Conservation (phyloP, 129 eudicot genomes). For the Centella asiatica region DNA sequence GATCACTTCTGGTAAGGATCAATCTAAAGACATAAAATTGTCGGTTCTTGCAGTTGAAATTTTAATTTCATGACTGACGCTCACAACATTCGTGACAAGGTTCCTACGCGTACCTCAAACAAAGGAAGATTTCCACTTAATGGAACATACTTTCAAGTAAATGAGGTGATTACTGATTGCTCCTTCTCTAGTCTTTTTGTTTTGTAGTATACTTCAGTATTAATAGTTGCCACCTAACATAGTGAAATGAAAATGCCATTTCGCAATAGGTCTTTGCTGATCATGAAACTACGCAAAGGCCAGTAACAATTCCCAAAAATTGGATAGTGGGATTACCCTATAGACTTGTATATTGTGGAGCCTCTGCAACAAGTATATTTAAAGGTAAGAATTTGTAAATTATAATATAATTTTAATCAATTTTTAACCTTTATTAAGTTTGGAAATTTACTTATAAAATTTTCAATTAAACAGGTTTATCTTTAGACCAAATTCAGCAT, state of each 20-base stretch:
- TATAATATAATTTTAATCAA: background rate
- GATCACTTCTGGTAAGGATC: constrained; percentile 63
- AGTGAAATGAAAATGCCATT: background rate
- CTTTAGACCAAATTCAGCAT: constrained; percentile 24
- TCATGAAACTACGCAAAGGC: constrained; percentile 40
- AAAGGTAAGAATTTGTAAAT: constrained; percentile 32
- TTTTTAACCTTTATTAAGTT: background rate
- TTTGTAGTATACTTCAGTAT: background rate
- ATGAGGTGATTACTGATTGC: constrained; percentile 38
- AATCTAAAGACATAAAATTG: background rate
- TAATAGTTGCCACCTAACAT: background rate
- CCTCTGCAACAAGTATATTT: constrained; percentile 35
- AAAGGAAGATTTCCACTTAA: constrained; percentile 62
- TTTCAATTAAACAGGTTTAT: constrained; percentile 25
- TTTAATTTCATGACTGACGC: background rate
- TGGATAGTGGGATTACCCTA: constrained; percentile 29
- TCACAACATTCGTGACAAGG: constrained; percentile 22
- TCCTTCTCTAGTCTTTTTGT: background rate
- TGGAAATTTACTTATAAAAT: constrained; percentile 2
- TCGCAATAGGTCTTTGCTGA: constrained; percentile 68
- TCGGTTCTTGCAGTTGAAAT: background rate
- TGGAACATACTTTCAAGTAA: constrained; percentile 75
- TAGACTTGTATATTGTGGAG: constrained; percentile 46
- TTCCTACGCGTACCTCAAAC: constrained; percentile 53
- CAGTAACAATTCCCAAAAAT: constrained; percentile 40